Evolutionary conservation across 306 rosid species (phyloP).

Genomic region (cucumber (Cucumis sativus)): Cucumber_9930_V3 NC_026657.2:32862001-32862500

Average conservation of each 20-base stretch:
- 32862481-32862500: neutral
- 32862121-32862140: slow-evolving; percentile 88
- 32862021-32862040: neutral
- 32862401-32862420: neutral
- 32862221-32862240: slow-evolving; percentile 76
- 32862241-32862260: slow-evolving; percentile 92
- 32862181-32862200: slow-evolving; percentile 85
- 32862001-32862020: neutral
- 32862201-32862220: slow-evolving; percentile 73
- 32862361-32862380: neutral
- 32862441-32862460: neutral
- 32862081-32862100: slow-evolving; percentile 94
- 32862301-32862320: neutral
- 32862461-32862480: neutral
- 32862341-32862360: neutral
- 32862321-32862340: neutral
- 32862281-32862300: neutral
- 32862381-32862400: neutral
- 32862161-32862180: slow-evolving; percentile 96
- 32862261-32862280: slow-evolving; percentile 13
- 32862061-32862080: slow-evolving; percentile 31
- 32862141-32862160: slow-evolving; percentile 95
- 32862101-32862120: slow-evolving; percentile 80
- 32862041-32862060: neutral
- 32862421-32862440: neutral